Evolutionary conservation across 805 yeast genomes (phyloP), one percentile per base, ranked within the genome.

Genomic region (Zygosaccharomyces rouxii): DNA sequence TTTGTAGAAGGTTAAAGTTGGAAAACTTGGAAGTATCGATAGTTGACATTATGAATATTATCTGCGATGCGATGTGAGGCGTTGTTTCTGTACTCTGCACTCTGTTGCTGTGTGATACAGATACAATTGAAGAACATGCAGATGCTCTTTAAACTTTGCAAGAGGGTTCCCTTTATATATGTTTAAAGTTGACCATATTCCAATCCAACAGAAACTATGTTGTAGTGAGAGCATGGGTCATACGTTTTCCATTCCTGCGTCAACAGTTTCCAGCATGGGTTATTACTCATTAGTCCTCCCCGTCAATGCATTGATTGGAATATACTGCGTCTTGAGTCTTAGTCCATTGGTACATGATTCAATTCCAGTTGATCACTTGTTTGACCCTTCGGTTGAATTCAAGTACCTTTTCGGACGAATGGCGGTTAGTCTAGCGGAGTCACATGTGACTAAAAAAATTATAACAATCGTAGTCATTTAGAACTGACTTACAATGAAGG

Each of bases 1-100:
- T 22, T 50, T 64, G 65, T 23, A 51, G 37, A 4, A 39, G 41
- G 41, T 48, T 39, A 21, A 43, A 51, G 37, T 51, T 42, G 26
- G 38, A 47, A 18, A 49, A 42, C 18, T 21, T 46, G 31, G 50
- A 26, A 18, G 29, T 22, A 30, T 46, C 46, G 14, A 35, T 25
- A n/a, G 40, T 35, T 29, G 44, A 41, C 44, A 41, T 41, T 31
- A 25, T 7, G 38, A 25, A 25, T 25, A 25, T 25, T 25, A 25
- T n/a, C n/a, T n/a, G 28, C 28, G 7, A 25, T 14, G 37, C 6
- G 11, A 21, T 33, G 37, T 33, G 16, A 14, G n/a, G 19, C 13
- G 16, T 5, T 10, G 10, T 29, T 29, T 13, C 31, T 33, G 37
- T 33, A 16, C 7, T 33, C 13, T 33, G 7, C 21, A 10, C 21